Base-by-base conservation (phyloP, 2,329 filamentous ascomycete species). In the Trichoderma semiorbis region DNA sequence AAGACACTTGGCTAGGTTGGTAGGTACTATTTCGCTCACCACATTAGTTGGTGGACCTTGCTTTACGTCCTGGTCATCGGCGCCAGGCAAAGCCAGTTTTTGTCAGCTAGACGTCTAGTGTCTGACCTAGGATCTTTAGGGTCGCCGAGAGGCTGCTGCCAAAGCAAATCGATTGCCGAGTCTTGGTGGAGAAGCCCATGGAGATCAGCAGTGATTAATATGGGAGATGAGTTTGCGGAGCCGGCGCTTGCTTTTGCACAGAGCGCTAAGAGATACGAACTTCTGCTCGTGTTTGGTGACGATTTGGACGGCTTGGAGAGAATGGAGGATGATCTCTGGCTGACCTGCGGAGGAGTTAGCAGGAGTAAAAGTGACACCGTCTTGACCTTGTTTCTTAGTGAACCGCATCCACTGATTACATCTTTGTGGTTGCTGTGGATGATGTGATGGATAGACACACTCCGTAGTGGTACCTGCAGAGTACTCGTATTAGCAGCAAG, bases 131-230 rank as follows among this genome's bases (percentile, higher is more conserved):
- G 62, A 53, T 65, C 5, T 24, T 50, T 50, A 21, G 30, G 62
- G 62, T 50, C 62, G 47, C 62, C 43, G 62, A 55, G 39, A 14
- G 43, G 28, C 16, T 53, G 28, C 47, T 34, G 47, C 63, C 11
- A 53, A 26, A 66, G 21, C 21, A 32, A 66, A 36, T 66, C 63
- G 47, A 66, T 55, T 55, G 43, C 63, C 63, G 63, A 55, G 63
- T 53, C 5, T 21, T 14, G 4, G 65, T 50, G 36, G 66, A 60
- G 55, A 30, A 18, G 55, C 21, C 28, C 66, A 60, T 69, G 39
- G 66, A 1, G 36, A 69, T 36, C 34, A 34, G n/a, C 55, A 47
- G 47, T 28, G 16, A 7, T 50, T 26, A 36, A 24, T 24, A 14
- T 53, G 21, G 26, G 10, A 18, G 63, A 53, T 18, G 63, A 24